Conservation (phyloP, 2,329 filamentous ascomycete genomes). For the Pseudomassariella vexata region DNA sequence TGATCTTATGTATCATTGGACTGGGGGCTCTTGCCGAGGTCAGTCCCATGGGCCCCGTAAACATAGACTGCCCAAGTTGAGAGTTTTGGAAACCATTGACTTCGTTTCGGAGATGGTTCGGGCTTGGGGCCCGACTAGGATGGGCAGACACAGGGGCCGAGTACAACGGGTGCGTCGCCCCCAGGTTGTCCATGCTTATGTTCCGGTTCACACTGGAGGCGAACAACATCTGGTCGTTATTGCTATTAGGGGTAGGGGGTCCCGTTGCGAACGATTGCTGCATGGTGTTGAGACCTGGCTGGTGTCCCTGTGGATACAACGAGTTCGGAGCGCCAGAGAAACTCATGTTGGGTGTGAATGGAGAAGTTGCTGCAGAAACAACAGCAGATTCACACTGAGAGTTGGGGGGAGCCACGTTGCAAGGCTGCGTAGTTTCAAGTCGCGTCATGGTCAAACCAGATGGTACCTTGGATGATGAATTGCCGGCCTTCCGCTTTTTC, state of each 20-base stretch:
- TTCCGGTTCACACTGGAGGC: slow-evolving; percentile 53
- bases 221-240: slow-evolving; percentile 44
- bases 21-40: slow-evolving; percentile 41
- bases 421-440: slow-evolving; percentile 55
- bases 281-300: slow-evolving; percentile 17
- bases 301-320: slow-evolving; percentile 20
- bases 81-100: slow-evolving; percentile 35
- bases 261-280: slow-evolving; percentile 45
- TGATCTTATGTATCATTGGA: slow-evolving; percentile 73
- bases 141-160: slow-evolving; percentile 69
- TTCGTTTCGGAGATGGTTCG: slow-evolving; percentile 46
- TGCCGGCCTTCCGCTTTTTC: slow-evolving; percentile 83
- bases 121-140: slow-evolving; percentile 73
- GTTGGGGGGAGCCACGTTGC: slow-evolving; percentile 22
- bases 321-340: slow-evolving; percentile 29
- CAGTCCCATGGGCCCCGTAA: slow-evolving; percentile 42
- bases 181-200: slow-evolving; percentile 59
- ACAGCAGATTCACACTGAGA: slow-evolving; percentile 19
- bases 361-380: slow-evolving; percentile 39
- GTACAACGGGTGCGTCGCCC: slow-evolving; percentile 55
- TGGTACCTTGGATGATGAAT: slow-evolving; percentile 62
- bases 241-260: slow-evolving; percentile 61
- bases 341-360: slow-evolving; percentile 47
- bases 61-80: slow-evolving; percentile 37
- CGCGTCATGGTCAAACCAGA: slow-evolving; percentile 76